Evolutionary conservation across 139 green algal genomes (phyloP), one percentile per base, ranked within the genome.

Genomic region (Eudorina sp.): DNA sequence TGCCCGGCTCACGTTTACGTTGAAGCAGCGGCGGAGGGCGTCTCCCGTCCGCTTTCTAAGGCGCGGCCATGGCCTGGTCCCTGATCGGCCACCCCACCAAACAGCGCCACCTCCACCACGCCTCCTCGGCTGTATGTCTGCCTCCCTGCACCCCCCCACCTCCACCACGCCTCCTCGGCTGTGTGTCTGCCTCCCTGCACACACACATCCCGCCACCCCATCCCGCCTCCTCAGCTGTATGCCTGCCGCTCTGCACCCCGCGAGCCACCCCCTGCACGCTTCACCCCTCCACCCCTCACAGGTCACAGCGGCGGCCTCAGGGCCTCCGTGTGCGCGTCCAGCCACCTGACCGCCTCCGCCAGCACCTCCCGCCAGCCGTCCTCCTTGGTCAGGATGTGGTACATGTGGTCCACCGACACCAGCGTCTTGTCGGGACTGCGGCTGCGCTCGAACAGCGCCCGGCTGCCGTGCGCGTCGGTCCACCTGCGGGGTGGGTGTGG

Each of bases 351-450:
- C 38, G 60, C 80, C 18, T 7, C n/a, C 40, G 18, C 9, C 80
- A 86, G 80, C 29, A 86, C 80, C 21, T 34, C 80, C 80, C 60
- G n/a, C 80, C 80, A 86, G 25, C 80, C 80, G 27, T 86, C 60
- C 80, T 86, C 80, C 58, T 86, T 86, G n/a, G 80, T 86, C 18
- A 86, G 58, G 29, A 86, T n/a, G 62, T 86, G 80, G 27, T 55
- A 86, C 80, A 86, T 86, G 62, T 86, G 80, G 43, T 86, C 80
- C 40, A 86, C 80, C 11, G 80, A 6, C 27, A 86, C 60, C 18
- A 66, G 80, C 8, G 60, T 76, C 60, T 86, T 86, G 58, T 86
- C 80, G 43, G 80, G 13, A 41, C 41, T 77, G 60, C 60, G 80
- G 60, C n/a, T 72, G 21, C 7, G 60, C 60, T 76, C 58, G 80